These are phyloP conservation scores for Medicago ruthenica DNA, from an alignment of 306 rosid genomes.

Conservation along the genomic window DNA sequence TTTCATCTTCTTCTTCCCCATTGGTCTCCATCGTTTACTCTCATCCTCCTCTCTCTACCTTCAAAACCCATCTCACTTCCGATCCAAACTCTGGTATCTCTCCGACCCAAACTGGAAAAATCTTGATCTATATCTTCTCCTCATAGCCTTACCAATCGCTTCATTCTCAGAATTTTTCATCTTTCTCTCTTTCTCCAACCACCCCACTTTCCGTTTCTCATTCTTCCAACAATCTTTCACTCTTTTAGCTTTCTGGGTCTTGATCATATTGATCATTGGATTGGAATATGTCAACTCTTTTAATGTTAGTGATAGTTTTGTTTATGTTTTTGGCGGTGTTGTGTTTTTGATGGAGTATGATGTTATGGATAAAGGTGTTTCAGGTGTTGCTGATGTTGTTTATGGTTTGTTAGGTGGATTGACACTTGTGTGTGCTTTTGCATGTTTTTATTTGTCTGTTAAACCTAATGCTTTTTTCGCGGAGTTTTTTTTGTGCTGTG, in stretches of 20 bases:
- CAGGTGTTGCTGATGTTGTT: slow-evolving; percentile 62
- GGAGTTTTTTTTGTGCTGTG: slow-evolving; percentile 72
- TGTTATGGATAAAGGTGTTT: slow-evolving; percentile 56
- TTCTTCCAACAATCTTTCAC: slow-evolving; percentile 70
- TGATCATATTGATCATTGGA: slow-evolving; percentile 53
- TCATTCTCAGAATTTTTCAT: slow-evolving; percentile 69
- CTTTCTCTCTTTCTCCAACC: slow-evolving; percentile 67
- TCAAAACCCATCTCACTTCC: slow-evolving; percentile 70
- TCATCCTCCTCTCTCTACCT: slow-evolving; percentile 78
- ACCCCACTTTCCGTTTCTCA: slow-evolving; percentile 68
- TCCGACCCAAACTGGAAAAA: slow-evolving; percentile 78
- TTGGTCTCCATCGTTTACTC: slow-evolving; percentile 73
- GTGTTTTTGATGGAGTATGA: slow-evolving; percentile 52
- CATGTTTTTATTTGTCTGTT: slow-evolving; percentile 65
- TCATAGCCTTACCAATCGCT: slow-evolving; percentile 71
- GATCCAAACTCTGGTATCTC: slow-evolving; percentile 80
- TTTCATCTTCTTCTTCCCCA: slow-evolving; percentile 64
- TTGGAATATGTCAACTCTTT: slow-evolving; percentile 53
- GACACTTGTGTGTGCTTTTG: slow-evolving; percentile 65
- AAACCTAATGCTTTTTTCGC: slow-evolving; percentile 74
- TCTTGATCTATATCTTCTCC: slow-evolving; percentile 68
- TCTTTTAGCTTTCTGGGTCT: slow-evolving; percentile 70
- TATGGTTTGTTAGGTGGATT: slow-evolving; percentile 64
- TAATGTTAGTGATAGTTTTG: slow-evolving; percentile 49
- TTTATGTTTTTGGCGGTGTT: slow-evolving; percentile 52